These are phyloP conservation scores for Lactuca saligna DNA, from an alignment of 129 eudicot genomes.

Conservation along the genomic window DNA sequence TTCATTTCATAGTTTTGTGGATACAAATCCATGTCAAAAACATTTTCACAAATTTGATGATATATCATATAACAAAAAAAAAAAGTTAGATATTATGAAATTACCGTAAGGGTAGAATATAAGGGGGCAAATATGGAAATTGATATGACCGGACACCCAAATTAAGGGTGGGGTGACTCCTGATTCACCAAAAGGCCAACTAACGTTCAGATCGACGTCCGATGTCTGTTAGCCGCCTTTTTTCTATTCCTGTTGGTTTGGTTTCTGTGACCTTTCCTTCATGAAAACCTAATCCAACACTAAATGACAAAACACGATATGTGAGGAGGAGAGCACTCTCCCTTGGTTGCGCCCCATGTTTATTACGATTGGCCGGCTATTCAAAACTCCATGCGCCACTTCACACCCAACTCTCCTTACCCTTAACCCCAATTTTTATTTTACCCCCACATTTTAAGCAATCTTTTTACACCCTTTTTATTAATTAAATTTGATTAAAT, in stretches of 20 bases:
- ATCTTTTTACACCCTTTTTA: background rate
- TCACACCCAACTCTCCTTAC: background rate
- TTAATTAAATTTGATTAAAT: background rate
- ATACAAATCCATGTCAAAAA: background rate
- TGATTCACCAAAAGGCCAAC: constrained; percentile 17
- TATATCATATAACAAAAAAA: no score
- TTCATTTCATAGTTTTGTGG: background rate
- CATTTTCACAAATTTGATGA: background rate
- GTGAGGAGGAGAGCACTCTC: constrained; percentile 5
- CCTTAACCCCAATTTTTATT: background rate
- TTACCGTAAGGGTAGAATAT: background rate
- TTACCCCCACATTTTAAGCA: background rate
- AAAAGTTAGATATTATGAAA: background rate
- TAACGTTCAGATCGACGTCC: background rate
- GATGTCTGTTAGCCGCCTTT: constrained; percentile 19
- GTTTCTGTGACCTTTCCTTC: constrained; percentile 10
- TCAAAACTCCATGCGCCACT: constrained; percentile 21
- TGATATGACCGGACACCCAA: background rate
- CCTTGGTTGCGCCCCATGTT: constrained; percentile 14
- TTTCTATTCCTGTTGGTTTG: background rate
- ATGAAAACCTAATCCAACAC: background rate
- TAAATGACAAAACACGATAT: background rate
- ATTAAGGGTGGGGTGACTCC: constrained; percentile 7
- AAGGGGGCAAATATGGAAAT: constrained; percentile 3
- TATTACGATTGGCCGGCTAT: constrained; percentile 13